Conservation (phyloP, 2,329 filamentous ascomycete genomes). For the Neodidymelliopsis sp. region DNA sequence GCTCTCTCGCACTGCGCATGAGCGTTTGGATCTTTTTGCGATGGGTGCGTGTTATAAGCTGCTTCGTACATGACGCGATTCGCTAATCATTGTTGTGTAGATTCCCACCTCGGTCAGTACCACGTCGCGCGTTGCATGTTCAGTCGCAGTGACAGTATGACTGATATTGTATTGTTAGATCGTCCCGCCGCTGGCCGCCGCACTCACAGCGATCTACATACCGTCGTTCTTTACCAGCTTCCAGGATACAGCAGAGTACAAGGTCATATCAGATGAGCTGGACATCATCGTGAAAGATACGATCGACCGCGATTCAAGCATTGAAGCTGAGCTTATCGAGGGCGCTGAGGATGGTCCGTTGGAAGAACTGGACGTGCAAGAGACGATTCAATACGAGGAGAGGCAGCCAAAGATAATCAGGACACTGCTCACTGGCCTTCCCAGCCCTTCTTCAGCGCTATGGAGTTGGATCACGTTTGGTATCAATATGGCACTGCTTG, state of each 20-base stretch:
- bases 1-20: slow-evolving; percentile 61
- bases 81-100: slow-evolving; percentile 22
- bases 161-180: slow-evolving; percentile 26
- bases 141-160: neutral
- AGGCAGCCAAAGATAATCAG: slow-evolving; percentile 64
- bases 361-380: slow-evolving; percentile 65
- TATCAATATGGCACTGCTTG: slow-evolving; percentile 74
- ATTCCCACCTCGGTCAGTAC: slow-evolving; percentile 44
- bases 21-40: slow-evolving; percentile 66
- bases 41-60: slow-evolving; percentile 59
- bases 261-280: slow-evolving; percentile 66
- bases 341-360: slow-evolving; percentile 45
- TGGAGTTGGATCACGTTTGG: slow-evolving; percentile 73
- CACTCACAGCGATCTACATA: slow-evolving; percentile 71
- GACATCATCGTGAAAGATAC: slow-evolving; percentile 57
- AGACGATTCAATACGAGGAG: slow-evolving; percentile 67
- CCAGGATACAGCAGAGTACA: slow-evolving; percentile 63
- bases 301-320: slow-evolving; percentile 41
- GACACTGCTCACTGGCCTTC: slow-evolving; percentile 77
- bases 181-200: slow-evolving; percentile 60
- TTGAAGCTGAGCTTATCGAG: slow-evolving; percentile 51
- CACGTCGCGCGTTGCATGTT: neutral
- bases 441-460: slow-evolving; percentile 72
- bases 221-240: slow-evolving; percentile 69
- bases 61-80: neutral